phyloP scores from a whole-genome alignment of 345 rosid species.

The Limnanthes douglasii region DNA sequence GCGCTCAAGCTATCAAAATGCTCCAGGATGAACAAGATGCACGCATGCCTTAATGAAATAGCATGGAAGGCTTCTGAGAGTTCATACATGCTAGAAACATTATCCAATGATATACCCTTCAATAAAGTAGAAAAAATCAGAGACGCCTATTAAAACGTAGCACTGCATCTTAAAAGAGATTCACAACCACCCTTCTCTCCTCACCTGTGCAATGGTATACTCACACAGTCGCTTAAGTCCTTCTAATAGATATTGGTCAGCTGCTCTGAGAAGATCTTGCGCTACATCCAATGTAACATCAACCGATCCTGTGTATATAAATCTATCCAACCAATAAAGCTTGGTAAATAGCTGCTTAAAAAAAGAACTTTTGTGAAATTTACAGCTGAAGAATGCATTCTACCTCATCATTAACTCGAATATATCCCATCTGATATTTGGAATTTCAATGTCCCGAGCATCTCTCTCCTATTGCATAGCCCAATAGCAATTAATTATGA shows the following conservation, averaged over 20 bases:
- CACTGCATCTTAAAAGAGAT: constrained; percentile 1
- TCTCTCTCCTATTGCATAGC: constrained; percentile 61
- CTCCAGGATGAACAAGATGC: constrained; percentile 87
- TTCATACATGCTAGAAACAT: constrained; percentile 87
- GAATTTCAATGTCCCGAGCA: constrained; percentile 96
- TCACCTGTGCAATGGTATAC: constrained; percentile 93
- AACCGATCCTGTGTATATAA: constrained; percentile 92
- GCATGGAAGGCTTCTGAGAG: constrained; percentile 97
- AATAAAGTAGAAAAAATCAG: constrained; percentile 1
- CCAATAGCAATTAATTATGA: constrained; percentile 4
- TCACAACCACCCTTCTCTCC: constrained; percentile 10
- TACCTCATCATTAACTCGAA: constrained; percentile 99
- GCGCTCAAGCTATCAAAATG: constrained; percentile 70
- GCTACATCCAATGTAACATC: constrained; percentile 72
- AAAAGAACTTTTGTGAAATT: constrained; percentile 3
- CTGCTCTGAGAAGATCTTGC: constrained; percentile 97
- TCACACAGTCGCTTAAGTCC: constrained; percentile 95
- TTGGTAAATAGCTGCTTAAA: constrained; percentile 1
- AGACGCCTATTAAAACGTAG: constrained; percentile 14
- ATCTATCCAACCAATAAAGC: constrained; percentile 31
- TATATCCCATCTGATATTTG: constrained; percentile 98
- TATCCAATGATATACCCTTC: constrained; percentile 84
- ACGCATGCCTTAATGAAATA: constrained; percentile 72
- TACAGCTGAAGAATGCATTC: constrained; percentile 8
- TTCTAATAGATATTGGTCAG: constrained; percentile 96